Base-by-base conservation (phyloP, 768 basidiomycete genomes). In the Dioszegia aurantiaca region DNA sequence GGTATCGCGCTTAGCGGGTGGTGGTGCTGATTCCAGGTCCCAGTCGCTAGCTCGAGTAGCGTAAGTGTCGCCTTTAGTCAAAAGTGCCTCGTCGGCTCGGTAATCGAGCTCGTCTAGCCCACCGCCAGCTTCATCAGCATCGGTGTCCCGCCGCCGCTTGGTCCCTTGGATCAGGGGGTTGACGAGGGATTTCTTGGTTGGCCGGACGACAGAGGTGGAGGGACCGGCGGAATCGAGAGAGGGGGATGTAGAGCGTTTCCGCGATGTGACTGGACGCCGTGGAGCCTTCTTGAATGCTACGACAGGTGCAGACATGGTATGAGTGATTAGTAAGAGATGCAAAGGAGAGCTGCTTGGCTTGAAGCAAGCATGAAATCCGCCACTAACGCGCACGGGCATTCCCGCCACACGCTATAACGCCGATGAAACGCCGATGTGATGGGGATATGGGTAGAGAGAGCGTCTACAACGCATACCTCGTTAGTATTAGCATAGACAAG, bases 221-320 rank as follows among this genome's bases (percentile, higher is more conserved):
- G 56, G 44, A 21, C 49, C 53, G 12, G 55, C 53, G 23, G 55
- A 31, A 11, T 39, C 39, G 37, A 19, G 17, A 9, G 75, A 59
- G n/a, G 87, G 87, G 0, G 87, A 88, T 4, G 80, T 70, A 2
- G 89, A 89, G 24, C 91, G 83, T 68, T 87, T 87, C 36, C 93
- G 83, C 16, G 58, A 23, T 2, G 87, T 88, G 3, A 85, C 81
- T 1, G 91, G 91, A 1, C 90, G 82, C 2, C 85, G 81, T 65
- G 87, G 86, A 72, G 87, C 89, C 79, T 88, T 94, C 79, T 94
- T 90, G 79, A 95, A 92, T 2, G 89, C 86, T 0, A 94, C 89
- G 0, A 72, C 33, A n/a, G 69, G 67, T 5, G 69, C 44, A 23
- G 61, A 63, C 57, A 59, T 63, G 26, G 40, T 31, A 9, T 36